These are phyloP conservation scores for Tulasnella sp. DNA, from an alignment of 768 basidiomycete genomes.

Conservation along the genomic window DNA sequence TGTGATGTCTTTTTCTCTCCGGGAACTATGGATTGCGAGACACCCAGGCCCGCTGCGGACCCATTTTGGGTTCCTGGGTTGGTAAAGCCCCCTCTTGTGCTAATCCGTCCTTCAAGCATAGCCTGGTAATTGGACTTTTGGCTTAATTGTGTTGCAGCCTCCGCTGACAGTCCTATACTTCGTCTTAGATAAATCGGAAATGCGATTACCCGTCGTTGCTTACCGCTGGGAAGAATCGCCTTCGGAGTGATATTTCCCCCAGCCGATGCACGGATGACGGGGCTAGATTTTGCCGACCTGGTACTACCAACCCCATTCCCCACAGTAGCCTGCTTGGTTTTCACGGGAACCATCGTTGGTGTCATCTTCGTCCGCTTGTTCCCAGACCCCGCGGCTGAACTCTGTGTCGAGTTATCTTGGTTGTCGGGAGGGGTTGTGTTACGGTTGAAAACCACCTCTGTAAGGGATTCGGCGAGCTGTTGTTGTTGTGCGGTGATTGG, in stretches of 20 bases:
- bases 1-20: constrained; percentile 60
- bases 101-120: constrained; percentile 18
- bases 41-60: too few species aligned
- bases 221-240: constrained; percentile 57
- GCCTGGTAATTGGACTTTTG: constrained; percentile 20
- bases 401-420: too few species aligned
- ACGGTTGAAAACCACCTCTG: too few species aligned
- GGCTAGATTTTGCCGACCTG: constrained; percentile 19
- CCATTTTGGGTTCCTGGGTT: too few species aligned
- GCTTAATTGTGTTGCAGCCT: constrained; percentile 20
- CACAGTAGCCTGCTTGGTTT: background rate
- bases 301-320: background rate
- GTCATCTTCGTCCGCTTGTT: background rate
- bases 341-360: background rate
- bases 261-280: constrained; percentile 21
- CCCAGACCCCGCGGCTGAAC: background rate
- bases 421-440: too few species aligned
- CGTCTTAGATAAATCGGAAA: background rate
- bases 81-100: constrained; percentile 4
- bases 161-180: constrained; percentile 17
- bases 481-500: constrained; percentile 4
- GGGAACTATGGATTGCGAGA: constrained; percentile 1
- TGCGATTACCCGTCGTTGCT: background rate
- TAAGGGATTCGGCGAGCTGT: background rate
- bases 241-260: constrained; percentile 47